Percentiles rank a stretch among this genome's conserved stretches.
These are phyloP conservation scores for Orbilia blumenaviensis DNA, from an alignment of 2,329 filamentous ascomycete species.

Conservation along the genomic window DNA sequence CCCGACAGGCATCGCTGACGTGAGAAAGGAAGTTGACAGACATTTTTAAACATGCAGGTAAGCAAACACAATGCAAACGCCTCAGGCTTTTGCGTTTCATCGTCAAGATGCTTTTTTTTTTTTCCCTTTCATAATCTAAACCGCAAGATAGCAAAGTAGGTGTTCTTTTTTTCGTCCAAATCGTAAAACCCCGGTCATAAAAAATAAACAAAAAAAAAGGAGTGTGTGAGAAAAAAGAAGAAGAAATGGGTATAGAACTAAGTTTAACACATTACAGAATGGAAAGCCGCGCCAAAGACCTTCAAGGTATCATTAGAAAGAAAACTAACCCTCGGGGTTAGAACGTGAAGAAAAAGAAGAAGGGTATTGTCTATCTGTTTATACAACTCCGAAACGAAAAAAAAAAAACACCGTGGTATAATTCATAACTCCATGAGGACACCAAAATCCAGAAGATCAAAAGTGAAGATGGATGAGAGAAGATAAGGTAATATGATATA, in stretches of 20 bases:
- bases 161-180: not conserved
- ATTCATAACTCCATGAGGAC: constrained; percentile 37
- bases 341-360: constrained; percentile 19
- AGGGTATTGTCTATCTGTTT: constrained; percentile 44
- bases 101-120: constrained; percentile 22
- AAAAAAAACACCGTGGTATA: constrained; percentile 44
- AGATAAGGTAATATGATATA: constrained; percentile 36
- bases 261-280: constrained; percentile 30
- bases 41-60: not conserved
- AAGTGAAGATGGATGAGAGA: not conserved
- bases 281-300: constrained; percentile 33
- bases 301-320: constrained; percentile 31
- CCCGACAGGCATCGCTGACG: constrained; percentile 20
- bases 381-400: constrained; percentile 35
- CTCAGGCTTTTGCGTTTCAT: constrained; percentile 24
- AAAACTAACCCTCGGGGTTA: constrained; percentile 24
- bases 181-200: constrained; percentile 30
- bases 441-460: constrained; percentile 10
- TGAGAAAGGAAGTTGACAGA: constrained; percentile 13
- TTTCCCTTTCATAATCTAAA: constrained; percentile 22
- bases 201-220: constrained; percentile 9
- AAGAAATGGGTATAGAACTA: constrained; percentile 21
- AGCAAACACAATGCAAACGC: constrained; percentile 1
- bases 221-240: not conserved
- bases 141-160: constrained; percentile 17